These are phyloP conservation scores for Talaromyces borbonicus DNA, from an alignment of 495 filamentous ascomycete species.

Conservation along the genomic window DNA sequence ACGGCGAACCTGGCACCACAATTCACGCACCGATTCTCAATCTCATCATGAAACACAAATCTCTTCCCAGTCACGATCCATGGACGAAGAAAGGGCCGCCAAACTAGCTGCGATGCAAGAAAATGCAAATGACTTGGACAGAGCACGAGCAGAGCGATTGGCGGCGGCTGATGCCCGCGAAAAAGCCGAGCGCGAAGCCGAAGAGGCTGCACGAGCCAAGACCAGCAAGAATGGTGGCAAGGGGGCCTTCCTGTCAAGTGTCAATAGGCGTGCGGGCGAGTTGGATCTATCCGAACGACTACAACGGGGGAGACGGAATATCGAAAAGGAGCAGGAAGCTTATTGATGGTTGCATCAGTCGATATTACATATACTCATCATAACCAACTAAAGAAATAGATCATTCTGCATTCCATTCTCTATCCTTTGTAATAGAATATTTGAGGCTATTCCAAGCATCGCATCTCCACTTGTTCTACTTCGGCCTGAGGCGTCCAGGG, in stretches of 20 bases:
- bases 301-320: constrained; percentile 42
- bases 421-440: background rate
- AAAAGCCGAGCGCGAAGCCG: constrained; percentile 49
- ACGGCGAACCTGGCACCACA: constrained; percentile 5
- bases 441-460: too few species aligned
- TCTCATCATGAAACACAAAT: background rate
- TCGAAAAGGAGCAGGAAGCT: constrained; percentile 25
- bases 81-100: constrained; percentile 33
- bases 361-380: background rate
- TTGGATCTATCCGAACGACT: constrained; percentile 47
- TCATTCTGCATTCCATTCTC: background rate
- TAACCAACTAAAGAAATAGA: too few species aligned
- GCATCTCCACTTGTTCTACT: too few species aligned
- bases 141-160: constrained; percentile 61
- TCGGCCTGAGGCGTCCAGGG: too few species aligned
- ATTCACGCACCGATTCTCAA: constrained; percentile 4
- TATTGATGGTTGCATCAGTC: constrained; percentile 5
- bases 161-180: constrained; percentile 58
- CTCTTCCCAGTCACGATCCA: background rate
- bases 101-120: constrained; percentile 84
- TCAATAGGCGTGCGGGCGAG: constrained; percentile 50
- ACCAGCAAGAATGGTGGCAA: constrained; percentile 52
- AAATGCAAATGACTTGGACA: constrained; percentile 70
- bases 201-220: constrained; percentile 44
- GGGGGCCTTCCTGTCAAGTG: constrained; percentile 47